Evolutionary conservation across 1,139 yeast genomes (phyloP), one percentile per base, ranked within the genome.

Genomic region (Schwanniomyces etchellsii): DNA sequence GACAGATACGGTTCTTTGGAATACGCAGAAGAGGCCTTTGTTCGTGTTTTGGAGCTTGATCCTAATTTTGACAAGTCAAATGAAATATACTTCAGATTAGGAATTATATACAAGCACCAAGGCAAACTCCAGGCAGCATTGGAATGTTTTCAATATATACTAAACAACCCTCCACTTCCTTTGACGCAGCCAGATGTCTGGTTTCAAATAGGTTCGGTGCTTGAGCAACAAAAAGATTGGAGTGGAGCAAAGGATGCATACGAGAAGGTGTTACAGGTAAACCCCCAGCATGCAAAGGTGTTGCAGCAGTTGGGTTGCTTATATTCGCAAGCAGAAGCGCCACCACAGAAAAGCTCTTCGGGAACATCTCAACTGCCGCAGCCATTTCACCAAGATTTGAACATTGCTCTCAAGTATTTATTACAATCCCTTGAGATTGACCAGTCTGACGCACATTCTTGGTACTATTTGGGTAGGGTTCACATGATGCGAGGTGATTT

Each of bases 1-100:
- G 98, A 91, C 55, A 71, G 98, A 31, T 91, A 91, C 55, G 98
- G 97, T 11, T 84, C 95, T 5, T 65, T 89, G 44, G 97, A 89
- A 57, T 91, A 89, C 48, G 98, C 98, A 3, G 97, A 91, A 55
- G 98, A 91, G 55, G 97, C 98, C 4, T 91, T 91, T 61, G 94
- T 93, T 23, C 78, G 95, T 46, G 98, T 91, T 10, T 68, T 91
- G 56, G 96, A 89, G 52, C 75, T 91, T 66, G 97, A 91, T 57
- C 95, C 96, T 26, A 81, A 85, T 52, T 91, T 91, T 46, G 97
- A 91, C 50, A 93, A 91, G 64, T 91, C 96, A 17, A 85, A 86
- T 49, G 98, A 91, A 57, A 93, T 91, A 43, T 91, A 91, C 55
- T 91, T 91, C 70, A 70, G 98, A 38, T 72, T 91, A 48, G 98